Conservation (phyloP, 2,329 filamentous ascomycete species). For the Ploettnerulaceae sp. region DNA sequence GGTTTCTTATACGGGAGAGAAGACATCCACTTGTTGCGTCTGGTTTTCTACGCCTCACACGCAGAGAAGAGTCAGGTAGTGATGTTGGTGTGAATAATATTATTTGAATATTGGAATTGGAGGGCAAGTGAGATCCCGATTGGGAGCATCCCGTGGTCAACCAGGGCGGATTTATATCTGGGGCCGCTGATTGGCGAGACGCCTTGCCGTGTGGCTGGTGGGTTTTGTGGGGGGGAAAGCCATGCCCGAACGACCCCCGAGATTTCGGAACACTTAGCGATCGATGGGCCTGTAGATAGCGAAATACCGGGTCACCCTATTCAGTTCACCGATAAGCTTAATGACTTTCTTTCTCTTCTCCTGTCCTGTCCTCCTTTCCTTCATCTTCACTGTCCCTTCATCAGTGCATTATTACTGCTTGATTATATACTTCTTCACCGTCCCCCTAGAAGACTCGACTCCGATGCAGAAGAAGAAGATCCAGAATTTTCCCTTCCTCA, state of each 20-base stretch:
- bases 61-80: not conserved
- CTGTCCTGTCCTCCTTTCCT: not conserved
- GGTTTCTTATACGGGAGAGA: slow-evolving; percentile 12
- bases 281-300: slow-evolving; percentile 3
- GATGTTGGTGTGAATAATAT: not conserved
- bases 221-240: not conserved
- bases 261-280: not conserved
- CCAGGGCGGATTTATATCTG: not conserved
- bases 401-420: no score
- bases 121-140: no score
- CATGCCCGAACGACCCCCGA: not conserved
- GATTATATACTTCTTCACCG: no score
- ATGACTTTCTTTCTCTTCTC: not conserved
- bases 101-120: not conserved
- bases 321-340: slow-evolving; percentile 2
- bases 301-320: slow-evolving; percentile 1
- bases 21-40: slow-evolving; percentile 6
- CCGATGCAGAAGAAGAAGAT: no score
- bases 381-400: no score
- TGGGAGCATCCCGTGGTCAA: slow-evolving; percentile 1
- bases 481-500: no score
- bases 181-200: not conserved
- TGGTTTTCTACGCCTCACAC: not conserved
- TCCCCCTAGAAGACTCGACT: no score
- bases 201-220: not conserved